Evolutionary conservation across 805 yeast species (phyloP), one percentile per base, ranked within the genome.

Genomic region (Saccharomycopsis sp.): DNA sequence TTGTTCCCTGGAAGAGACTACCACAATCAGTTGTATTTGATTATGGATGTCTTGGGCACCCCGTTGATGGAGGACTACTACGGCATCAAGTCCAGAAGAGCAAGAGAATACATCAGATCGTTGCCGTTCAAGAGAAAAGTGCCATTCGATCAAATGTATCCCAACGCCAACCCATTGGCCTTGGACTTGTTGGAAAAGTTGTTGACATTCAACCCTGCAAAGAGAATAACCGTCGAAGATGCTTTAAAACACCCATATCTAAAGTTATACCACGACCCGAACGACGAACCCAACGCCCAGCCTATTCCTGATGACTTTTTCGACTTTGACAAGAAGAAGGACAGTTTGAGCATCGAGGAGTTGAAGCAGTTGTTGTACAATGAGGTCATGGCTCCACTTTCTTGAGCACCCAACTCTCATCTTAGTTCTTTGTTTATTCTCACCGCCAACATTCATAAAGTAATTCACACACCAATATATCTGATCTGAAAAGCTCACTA

Each of bases 301-400:
- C 83, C 87, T 36, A 80, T 92, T 17, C 88, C 94, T 0, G 77
- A 77, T 30, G 87, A 81, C 51, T 87, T 89, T 58, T 89, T 92
- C 53, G 88, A 82, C 47, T 92, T 92, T 53, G 98, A 92, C 59
- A 72, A 74, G 51, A 67, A 72, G 46, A 88, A 88, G 58, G 94
- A 87, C 50, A 82, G 80, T 42, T 68, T 89, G 45, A 71, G 79
- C 9, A 67, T 84, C 20, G 74, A 73, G 36, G 94, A 89, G 55
- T 67, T 92, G 55, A 86, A 87, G 59, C 68, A 68, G 42, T 62
- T 86, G 71, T 68, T 88, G 39, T 83, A 80, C 61, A 79, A 77
- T 34, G 96, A 87, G 59, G 84, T 88, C 36, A 78, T 80, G 80
- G 64, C 46, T n/a, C 50, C 50, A 17, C 33, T 47, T 15, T 41